Conservation (phyloP, 345 rosid species). For the Rhizophora mangle region DNA sequence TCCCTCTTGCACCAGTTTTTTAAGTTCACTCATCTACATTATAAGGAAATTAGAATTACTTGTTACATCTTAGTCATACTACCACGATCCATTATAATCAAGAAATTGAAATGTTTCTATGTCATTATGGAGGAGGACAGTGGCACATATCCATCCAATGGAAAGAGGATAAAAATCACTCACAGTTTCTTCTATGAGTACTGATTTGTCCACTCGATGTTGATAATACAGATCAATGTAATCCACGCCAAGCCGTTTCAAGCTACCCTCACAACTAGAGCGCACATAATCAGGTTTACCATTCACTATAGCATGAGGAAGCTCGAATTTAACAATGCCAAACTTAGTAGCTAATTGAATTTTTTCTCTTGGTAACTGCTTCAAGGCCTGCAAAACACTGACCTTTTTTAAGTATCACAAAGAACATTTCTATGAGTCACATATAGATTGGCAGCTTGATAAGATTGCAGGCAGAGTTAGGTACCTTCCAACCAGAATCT, state of each 20-base stretch:
- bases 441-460: neutral
- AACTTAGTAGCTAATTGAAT: constrained; percentile 58
- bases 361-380: constrained; percentile 52
- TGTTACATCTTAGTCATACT: neutral
- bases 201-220: constrained; percentile 43
- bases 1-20: constrained; percentile 58
- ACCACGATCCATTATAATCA: neutral
- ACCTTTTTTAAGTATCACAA: neutral
- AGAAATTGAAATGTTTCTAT: neutral
- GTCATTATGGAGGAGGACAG: neutral
- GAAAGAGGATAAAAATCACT: constrained; percentile 8
- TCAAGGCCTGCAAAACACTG: constrained; percentile 44
- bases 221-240: constrained; percentile 53
- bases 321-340: constrained; percentile 27
- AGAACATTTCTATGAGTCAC: neutral
- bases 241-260: constrained; percentile 50
- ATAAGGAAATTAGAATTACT: neutral
- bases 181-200: constrained; percentile 53
- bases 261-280: constrained; percentile 52
- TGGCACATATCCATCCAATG: neutral
- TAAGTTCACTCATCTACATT: constrained; percentile 49
- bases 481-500: constrained; percentile 53
- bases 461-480: neutral
- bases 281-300: constrained; percentile 53
- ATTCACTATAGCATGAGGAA: constrained; percentile 18